Percentiles rank a stretch among this genome's conserved stretches.
Evolutionary conservation across 768 basidiomycete species (phyloP).

Genomic region (Steccherinum ochraceum): DNA sequence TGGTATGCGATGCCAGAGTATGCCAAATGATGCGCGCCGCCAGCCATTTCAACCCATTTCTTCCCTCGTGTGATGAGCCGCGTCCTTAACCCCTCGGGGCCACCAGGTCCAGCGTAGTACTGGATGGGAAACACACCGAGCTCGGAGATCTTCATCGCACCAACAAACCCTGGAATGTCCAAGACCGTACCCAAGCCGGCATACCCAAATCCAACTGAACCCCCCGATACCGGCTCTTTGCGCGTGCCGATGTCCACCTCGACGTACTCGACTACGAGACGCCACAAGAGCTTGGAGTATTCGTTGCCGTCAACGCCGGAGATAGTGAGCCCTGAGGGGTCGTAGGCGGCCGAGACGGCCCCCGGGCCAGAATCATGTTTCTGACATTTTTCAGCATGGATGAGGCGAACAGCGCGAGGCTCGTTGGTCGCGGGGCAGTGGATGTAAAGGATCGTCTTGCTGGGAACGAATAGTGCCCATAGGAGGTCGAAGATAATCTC

Average conservation of each 20-base stretch:
- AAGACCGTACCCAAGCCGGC: constrained; percentile 23
- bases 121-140: constrained; percentile 48
- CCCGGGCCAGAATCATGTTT: constrained; percentile 12
- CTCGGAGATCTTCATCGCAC: constrained; percentile 42
- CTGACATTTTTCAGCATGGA: constrained; percentile 30
- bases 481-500: constrained; percentile 58
- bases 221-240: constrained; percentile 3
- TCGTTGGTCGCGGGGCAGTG: constrained; percentile 49
- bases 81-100: constrained; percentile 35
- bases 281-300: constrained; percentile 35
- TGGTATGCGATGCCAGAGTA: constrained; percentile 47
- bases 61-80: constrained; percentile 41
- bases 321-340: constrained; percentile 15
- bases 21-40: constrained; percentile 50
- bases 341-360: constrained; percentile 12
- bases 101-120: constrained; percentile 35
- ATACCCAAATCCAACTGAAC: constrained; percentile 14
- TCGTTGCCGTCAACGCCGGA: constrained; percentile 8
- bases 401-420: constrained; percentile 45
- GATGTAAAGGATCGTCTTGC: constrained; percentile 42
- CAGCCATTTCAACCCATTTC: constrained; percentile 45
- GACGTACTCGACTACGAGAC: constrained; percentile 46
- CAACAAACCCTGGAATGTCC: constrained; percentile 37
- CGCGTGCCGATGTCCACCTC: constrained; percentile 31
- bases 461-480: constrained; percentile 51